Conservation (phyloP, 352 stramenopile species). For the Globisporangium sylvaticum region DNA sequence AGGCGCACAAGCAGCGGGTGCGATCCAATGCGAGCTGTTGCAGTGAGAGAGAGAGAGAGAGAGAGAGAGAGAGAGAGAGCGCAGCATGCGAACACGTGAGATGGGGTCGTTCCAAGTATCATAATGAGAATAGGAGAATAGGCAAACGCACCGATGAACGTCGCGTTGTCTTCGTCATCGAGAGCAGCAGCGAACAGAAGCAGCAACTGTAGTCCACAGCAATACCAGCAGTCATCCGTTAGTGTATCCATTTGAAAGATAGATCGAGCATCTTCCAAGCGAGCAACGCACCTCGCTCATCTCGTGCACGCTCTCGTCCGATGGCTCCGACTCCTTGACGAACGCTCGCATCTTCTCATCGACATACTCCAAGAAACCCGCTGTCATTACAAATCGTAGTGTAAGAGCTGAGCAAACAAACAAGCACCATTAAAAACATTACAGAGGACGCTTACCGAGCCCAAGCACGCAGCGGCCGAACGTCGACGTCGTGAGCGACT, state of each 20-base stretch:
- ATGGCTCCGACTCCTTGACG: constrained; percentile 19
- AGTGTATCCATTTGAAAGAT: not conserved
- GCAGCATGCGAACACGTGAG: not conserved
- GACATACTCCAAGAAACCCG: constrained; percentile 57
- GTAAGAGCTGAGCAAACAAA: not conserved
- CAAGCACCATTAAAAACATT: not conserved
- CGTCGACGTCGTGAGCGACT: constrained; percentile 25
- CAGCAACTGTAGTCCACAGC: constrained; percentile 24
- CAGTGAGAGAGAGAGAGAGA: not conserved
- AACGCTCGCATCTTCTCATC: constrained; percentile 50
- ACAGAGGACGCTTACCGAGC: constrained; percentile 33
- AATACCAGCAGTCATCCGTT: not conserved
- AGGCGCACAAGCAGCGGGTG: constrained; percentile 66
- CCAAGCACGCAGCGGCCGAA: constrained; percentile 76
- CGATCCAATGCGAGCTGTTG: constrained; percentile 51
- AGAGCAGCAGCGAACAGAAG: constrained; percentile 48
- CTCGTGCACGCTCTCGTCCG: constrained; percentile 27
- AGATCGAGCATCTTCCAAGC: not conserved
- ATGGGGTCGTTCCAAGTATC: not conserved
- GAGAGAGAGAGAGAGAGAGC: not conserved
- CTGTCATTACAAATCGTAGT: constrained; percentile 21
- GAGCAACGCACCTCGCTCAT: constrained; percentile 38
- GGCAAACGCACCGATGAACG: constrained; percentile 48
- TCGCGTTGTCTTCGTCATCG: constrained; percentile 81
- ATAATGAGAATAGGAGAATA: not conserved